These are phyloP conservation scores for Cladobotryum protrusum DNA, from an alignment of 2,329 filamentous ascomycete genomes.

Conservation along the genomic window DNA sequence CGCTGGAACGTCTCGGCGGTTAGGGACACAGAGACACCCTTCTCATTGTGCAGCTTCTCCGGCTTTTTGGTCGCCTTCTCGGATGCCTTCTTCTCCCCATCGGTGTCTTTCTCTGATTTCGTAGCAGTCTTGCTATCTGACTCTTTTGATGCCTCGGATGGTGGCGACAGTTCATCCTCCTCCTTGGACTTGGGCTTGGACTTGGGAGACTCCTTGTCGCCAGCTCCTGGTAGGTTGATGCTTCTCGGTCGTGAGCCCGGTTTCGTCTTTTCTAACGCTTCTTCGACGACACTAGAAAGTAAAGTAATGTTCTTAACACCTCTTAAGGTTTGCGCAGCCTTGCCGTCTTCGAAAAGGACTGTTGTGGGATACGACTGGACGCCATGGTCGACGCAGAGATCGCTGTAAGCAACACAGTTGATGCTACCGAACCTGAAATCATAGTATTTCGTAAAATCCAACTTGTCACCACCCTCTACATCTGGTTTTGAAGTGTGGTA, in stretches of 20 bases:
- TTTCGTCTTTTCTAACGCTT: conserved; percentile 66
- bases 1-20: conserved; percentile 81
- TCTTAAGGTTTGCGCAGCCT: conserved; percentile 54
- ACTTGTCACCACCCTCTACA: conserved; percentile 46
- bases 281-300: conserved; percentile 68
- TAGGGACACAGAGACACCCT: conserved; percentile 68
- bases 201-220: conserved; percentile 46
- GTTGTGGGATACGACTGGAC: conserved; percentile 72
- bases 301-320: conserved; percentile 62
- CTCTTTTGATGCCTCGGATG: conserved; percentile 20
- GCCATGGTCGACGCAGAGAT: conserved; percentile 64
- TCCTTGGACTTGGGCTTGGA: conserved; percentile 20
- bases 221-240: conserved; percentile 64
- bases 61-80: conserved; percentile 43
- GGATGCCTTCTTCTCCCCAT: conserved; percentile 23
- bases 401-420: conserved; percentile 78
- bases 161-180: conserved; percentile 8
- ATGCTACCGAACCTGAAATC: conserved; percentile 81
- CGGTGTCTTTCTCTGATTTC: conserved; percentile 19
- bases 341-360: conserved; percentile 72
- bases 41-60: conserved; percentile 58
- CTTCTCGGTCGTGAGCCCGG: conserved; percentile 71
- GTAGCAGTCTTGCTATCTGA: conserved; percentile 16
- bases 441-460: conserved; percentile 72
- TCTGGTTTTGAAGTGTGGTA: conserved; percentile 81